Base-by-base conservation (phyloP, 148 eudicot genomes). In the Selenicereus undatus region DNA sequence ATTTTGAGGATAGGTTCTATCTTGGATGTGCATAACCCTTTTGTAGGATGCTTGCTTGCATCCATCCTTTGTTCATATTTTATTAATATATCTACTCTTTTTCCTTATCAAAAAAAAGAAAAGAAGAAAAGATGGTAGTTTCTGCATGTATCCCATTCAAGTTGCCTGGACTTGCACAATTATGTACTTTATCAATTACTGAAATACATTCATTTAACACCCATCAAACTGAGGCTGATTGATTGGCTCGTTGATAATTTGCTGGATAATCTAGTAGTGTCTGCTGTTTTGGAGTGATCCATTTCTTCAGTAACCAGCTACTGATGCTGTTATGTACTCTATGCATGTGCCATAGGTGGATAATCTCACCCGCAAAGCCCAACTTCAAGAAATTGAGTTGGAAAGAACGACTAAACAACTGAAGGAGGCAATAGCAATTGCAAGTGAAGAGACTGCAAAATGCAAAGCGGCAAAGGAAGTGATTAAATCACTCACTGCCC, bases 381-480 rank as follows among this genome's bases (percentile, higher is more conserved):
- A 93, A 29, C 83, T 85, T 80, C 98, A 91, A 86, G 98, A 93
- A 81, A 78, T 78, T 20, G 98, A 95, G 82, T 78, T 95, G 79
- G 96, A 93, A 87, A 89, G 90, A 87, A 86, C 95, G 65, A 82
- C 81, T 64, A 90, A 91, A 82, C 95, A 95, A 85, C 82, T 93
- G 69, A 89, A 91, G 86, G 97, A 93, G 81, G 97, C 98, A 22
- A 87, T 95, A 82, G 81, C 94, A 76, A 86, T 91, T 88, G 97
- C 95, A 78, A 91, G 91, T 82, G 98, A 95, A 85, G 98, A 95
- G 90, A 85, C 93, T 81, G 94, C 95, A 74, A 95, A 90, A 85
- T 95, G 98, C 90, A 93, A 93, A 89, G 98, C 97, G 48, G 98
- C 98, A n/a, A 95, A 93, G 85, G 98, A 95, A 89, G 98, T 95